Base-by-base conservation (phyloP, 2,329 filamentous ascomycete genomes). In the Penicillium sp. region DNA sequence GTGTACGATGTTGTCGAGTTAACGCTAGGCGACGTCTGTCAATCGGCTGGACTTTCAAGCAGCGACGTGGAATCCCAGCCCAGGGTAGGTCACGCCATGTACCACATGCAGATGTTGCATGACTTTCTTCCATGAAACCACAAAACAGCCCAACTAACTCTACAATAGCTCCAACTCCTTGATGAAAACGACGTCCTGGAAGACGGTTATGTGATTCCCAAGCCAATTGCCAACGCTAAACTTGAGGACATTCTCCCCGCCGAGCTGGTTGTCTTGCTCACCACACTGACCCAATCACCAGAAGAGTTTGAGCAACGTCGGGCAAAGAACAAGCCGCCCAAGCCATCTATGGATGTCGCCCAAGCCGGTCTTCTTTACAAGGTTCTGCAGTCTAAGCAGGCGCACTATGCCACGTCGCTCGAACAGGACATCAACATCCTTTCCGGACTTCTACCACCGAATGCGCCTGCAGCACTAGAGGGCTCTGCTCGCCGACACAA, bases 1-100 rank as follows among this genome's bases (percentile, higher is more conserved):
- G 81, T 87, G 41, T 91, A 92, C 72, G 91, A 96, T 64, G 90
- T 96, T 1, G 88, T 90, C 1, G 93, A 97, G 70, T 75, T 96
- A 33, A 80, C 89, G 0, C 85, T 88, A 76, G 76, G 80, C 0
- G 66, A 85, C 9, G 79, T 93, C 22, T 82, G 75, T 62, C 62
- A 75, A 46, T 67, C 70, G 37, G 74, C 73, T 11, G 73, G 70
- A 44, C 70, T 75, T 53, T 51, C 53, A 13, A 67, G 60, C 48
- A 64, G 65, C 22, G 59, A 70, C 58, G 52, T 68, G 22, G 65
- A 71, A 47, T 62, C 65, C 39, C 67, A 74, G 62, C 71, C 72
- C 48, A 67, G 63, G 56, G 73, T 75, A 71, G 53, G 51, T 51
- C 26, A 29, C 51, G 5, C 7, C 19, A 44, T 45, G 29, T 27